Evolutionary conservation across 805 yeast genomes (phyloP).

Genomic region (Spencermartinsiella europaea): DNA sequence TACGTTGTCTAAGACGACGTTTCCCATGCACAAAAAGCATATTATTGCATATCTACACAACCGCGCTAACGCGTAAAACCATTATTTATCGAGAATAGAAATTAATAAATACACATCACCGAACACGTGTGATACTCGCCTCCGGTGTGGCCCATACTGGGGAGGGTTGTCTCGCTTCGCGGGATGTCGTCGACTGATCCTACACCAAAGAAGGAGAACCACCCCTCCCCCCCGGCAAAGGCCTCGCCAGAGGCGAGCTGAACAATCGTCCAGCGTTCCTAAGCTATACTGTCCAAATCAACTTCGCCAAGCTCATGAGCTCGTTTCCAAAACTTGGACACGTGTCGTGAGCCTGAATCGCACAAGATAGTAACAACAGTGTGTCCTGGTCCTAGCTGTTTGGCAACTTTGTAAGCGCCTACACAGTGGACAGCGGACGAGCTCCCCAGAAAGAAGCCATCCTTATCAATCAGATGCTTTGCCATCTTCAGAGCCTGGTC

Average conservation of each 20-base stretch:
- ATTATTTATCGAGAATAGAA: too few relatives aligned
- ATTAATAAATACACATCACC: too few relatives aligned
- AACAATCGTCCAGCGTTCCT: too few relatives aligned
- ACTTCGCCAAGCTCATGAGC: slow-evolving; percentile 10
- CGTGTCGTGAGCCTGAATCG: slow-evolving; percentile 86
- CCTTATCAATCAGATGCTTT: slow-evolving; percentile 67
- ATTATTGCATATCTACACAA: background rate
- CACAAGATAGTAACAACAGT: slow-evolving; percentile 81
- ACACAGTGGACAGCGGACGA: slow-evolving; percentile 93
- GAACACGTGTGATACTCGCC: too few relatives aligned
- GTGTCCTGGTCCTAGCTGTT: slow-evolving; percentile 50
- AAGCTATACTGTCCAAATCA: slow-evolving; percentile 3
- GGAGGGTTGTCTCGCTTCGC: too few relatives aligned
- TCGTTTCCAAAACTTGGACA: slow-evolving; percentile 84
- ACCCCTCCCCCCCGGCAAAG: too few relatives aligned
- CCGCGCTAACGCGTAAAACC: background rate
- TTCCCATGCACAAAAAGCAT: background rate
- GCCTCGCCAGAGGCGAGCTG: too few relatives aligned
- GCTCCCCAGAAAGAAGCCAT: slow-evolving; percentile 88
- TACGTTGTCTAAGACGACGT: background rate
- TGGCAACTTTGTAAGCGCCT: slow-evolving; percentile 67
- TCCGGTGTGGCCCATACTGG: too few relatives aligned
- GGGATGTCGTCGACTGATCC: too few relatives aligned
- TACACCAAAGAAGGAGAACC: too few relatives aligned
- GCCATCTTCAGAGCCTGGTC: slow-evolving; percentile 87